A percentile compares a stretch with the other conserved stretches of the same genome.
Conservation (phyloP, 805 yeast genomes). For the Barnettozyma salicaria region DNA sequence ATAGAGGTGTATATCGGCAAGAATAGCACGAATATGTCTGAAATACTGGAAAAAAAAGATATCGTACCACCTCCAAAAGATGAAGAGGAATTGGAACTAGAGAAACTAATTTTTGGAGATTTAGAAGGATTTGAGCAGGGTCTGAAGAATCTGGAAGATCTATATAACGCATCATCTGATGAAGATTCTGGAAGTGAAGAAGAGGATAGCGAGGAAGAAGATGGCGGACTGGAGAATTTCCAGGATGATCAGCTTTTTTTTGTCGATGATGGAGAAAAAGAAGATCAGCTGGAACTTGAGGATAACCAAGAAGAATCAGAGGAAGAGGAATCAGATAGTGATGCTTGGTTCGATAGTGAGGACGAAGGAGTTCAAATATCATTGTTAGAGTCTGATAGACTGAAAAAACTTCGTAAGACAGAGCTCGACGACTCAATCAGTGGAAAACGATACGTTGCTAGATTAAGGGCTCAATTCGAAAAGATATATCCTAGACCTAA, state of each 20-base stretch:
- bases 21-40: too few species aligned
- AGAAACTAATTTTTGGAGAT: constrained; percentile 88
- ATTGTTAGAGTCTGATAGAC: constrained; percentile 48
- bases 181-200: constrained; percentile 36
- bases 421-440: constrained; percentile 46
- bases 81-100: constrained; percentile 74
- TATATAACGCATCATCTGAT: constrained; percentile 32
- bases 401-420: constrained; percentile 64
- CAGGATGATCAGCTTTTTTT: constrained; percentile 49
- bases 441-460: constrained; percentile 54
- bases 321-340: constrained; percentile 30
- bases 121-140: constrained; percentile 62
- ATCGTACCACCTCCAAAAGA: constrained; percentile 58
- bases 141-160: constrained; percentile 50
- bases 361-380: constrained; percentile 71
- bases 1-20: too few species aligned
- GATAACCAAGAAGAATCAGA: constrained; percentile 27
- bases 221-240: constrained; percentile 28
- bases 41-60: constrained; percentile 9
- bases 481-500: constrained; percentile 75
- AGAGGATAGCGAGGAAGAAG: constrained; percentile 33
- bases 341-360: constrained; percentile 87
- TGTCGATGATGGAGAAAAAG: constrained; percentile 42
- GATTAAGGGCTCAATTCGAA: constrained; percentile 68
- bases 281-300: constrained; percentile 14